Conservation (phyloP, 179 eudicot genomes). For the Kewa caespitosa region DNA sequence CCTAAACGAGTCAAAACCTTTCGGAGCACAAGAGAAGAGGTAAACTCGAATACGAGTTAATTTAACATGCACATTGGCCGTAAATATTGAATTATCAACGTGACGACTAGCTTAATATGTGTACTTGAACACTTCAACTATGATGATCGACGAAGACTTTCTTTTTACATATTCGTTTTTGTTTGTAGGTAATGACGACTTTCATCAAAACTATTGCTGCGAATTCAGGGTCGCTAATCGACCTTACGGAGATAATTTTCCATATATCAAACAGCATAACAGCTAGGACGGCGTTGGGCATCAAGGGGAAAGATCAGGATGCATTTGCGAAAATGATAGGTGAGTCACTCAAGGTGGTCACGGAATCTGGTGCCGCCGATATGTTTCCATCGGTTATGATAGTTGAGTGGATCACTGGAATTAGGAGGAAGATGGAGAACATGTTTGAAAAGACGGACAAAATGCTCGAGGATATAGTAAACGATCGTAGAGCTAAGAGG, state of each 20-base stretch:
- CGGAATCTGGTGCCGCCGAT: conserved; percentile 4
- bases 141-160: too few species aligned
- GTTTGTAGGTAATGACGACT: background rate
- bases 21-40: background rate
- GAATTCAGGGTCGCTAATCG: background rate
- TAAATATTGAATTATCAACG: too few species aligned
- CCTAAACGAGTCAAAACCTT: background rate
- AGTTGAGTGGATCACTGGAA: background rate
- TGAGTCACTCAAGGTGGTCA: background rate
- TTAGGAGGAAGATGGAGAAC: background rate
- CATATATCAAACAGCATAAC: background rate
- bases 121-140: too few species aligned
- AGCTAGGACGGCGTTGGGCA: background rate
- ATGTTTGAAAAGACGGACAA: background rate
- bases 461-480: background rate
- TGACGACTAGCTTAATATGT: too few species aligned
- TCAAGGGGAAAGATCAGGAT: background rate
- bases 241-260: background rate
- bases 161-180: too few species aligned
- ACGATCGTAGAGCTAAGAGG: background rate
- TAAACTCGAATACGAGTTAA: background rate
- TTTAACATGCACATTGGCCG: background rate
- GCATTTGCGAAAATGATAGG: background rate
- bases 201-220: background rate
- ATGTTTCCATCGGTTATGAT: background rate